A percentile compares a stretch with the other conserved stretches of the same genome.
phyloP scores from a whole-genome alignment of 1,284 basidiomycete species.

The Meripilus lineatus region DNA sequence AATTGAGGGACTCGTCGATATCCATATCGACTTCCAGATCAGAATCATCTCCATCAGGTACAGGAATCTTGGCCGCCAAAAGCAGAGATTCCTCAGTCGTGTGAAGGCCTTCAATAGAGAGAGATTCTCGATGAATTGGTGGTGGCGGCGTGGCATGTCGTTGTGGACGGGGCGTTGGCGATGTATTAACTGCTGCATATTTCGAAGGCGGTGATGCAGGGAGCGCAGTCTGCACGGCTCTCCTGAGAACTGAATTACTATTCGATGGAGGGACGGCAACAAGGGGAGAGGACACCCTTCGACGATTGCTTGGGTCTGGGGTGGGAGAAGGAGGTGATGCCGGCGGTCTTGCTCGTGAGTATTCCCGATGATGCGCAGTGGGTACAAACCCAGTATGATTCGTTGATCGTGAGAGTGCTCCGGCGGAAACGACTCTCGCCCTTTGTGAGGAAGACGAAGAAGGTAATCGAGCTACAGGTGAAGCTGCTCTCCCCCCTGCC shows the following conservation, averaged over 20 bases:
- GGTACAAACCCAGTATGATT: constrained; percentile 28
- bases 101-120: constrained; percentile 24
- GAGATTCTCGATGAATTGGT: constrained; percentile 32
- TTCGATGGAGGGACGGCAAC: constrained; percentile 31
- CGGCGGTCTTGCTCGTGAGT: constrained; percentile 23
- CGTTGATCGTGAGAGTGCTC: constrained; percentile 34
- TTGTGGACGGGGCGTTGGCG: constrained; percentile 32
- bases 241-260: constrained; percentile 36
- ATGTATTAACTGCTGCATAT: constrained; percentile 24
- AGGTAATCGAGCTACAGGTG: constrained; percentile 33
- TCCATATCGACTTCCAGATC: constrained; percentile 38
- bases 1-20: constrained; percentile 46
- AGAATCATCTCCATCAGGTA: constrained; percentile 69
- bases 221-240: constrained; percentile 41
- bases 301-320: constrained; percentile 35
- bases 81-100: constrained; percentile 60
- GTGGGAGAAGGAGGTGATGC: constrained; percentile 46
- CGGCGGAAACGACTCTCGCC: constrained; percentile 36
- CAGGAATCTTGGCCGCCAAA: constrained; percentile 62
- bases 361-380: constrained; percentile 30
- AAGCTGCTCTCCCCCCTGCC: constrained; percentile 27
- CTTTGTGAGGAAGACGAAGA: constrained; percentile 40
- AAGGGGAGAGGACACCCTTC: constrained; percentile 52
- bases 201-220: constrained; percentile 40
- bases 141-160: constrained; percentile 14